Conservation (phyloP, 2,329 filamentous ascomycete species). For the Alternaria brassicicola region DNA sequence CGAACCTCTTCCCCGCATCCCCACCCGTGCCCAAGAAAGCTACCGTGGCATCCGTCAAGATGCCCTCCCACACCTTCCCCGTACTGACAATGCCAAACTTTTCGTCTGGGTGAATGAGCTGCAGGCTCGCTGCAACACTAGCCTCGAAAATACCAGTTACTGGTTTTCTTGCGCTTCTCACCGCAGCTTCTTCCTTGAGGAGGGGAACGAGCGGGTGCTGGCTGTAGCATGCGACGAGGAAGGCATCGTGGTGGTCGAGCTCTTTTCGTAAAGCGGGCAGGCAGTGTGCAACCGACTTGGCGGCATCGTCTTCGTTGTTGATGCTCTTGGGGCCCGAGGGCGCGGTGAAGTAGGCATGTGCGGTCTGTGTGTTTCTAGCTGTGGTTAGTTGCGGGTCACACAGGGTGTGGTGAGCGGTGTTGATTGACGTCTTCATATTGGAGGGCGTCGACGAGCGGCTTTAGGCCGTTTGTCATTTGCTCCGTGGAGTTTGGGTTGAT, state of each 20-base stretch:
- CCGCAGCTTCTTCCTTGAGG: conserved; percentile 57
- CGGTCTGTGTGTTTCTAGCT: conserved; percentile 44
- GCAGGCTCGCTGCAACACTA: conserved; percentile 69
- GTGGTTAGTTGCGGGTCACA: conserved; percentile 49
- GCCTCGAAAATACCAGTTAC: conserved; percentile 90
- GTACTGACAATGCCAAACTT: conserved; percentile 89
- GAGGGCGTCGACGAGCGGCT: conserved; percentile 55
- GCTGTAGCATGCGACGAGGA: conserved; percentile 88
- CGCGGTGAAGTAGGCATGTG: conserved; percentile 69
- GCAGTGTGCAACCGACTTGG: conserved; percentile 66
- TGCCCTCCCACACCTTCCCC: conserved; percentile 79
- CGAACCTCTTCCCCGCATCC: conserved; percentile 62
- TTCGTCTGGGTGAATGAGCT: conserved; percentile 57
- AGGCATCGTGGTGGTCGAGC: conserved; percentile 67
- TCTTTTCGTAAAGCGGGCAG: conserved; percentile 59
- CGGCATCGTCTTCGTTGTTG: conserved; percentile 74
- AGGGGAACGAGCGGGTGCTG: conserved; percentile 75
- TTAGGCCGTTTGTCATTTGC: conserved; percentile 73
- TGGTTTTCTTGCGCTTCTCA: conserved; percentile 53
- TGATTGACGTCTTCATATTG: conserved; percentile 52
- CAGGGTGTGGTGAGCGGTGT: conserved; percentile 29
- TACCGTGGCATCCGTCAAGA: conserved; percentile 70
- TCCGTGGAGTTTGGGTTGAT: conserved; percentile 80
- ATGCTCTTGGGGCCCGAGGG: conserved; percentile 74
- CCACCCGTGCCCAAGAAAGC: conserved; percentile 64